These are phyloP conservation scores for Leptodermis oblonga DNA, from an alignment of 257 asterid genomes.

Conservation along the genomic window DNA sequence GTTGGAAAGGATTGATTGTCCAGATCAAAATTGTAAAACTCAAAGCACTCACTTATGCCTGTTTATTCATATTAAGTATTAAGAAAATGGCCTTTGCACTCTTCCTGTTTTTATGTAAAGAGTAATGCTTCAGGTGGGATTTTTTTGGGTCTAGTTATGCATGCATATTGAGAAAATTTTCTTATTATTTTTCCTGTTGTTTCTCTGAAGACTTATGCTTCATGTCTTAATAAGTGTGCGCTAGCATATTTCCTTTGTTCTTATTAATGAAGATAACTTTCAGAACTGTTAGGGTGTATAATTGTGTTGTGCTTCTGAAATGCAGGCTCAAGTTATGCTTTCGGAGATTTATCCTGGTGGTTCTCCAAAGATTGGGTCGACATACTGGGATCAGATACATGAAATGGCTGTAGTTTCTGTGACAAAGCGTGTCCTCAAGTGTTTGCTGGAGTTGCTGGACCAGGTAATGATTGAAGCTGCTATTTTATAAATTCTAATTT, in stretches of 20 bases:
- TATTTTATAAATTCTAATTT: background rate
- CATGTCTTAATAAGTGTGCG: background rate
- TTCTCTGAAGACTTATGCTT: conserved; percentile 16
- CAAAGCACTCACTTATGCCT: background rate
- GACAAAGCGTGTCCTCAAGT: conserved; percentile 73
- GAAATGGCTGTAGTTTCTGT: conserved; percentile 81
- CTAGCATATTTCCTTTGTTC: background rate
- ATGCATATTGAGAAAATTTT: background rate
- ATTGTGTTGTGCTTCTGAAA: conserved; percentile 21
- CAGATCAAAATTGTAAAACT: background rate
- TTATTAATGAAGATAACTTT: background rate
- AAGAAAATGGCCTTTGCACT: background rate
- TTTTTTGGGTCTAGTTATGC: background rate
- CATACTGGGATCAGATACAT: conserved; percentile 93
- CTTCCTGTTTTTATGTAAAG: background rate
- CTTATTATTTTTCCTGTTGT: conserved; percentile 5
- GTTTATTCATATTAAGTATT: background rate
- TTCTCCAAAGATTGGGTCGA: conserved; percentile 76
- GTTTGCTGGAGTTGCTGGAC: conserved; percentile 66
- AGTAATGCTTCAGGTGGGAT: background rate
- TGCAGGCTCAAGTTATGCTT: conserved; percentile 89
- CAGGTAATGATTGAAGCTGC: conserved; percentile 47
- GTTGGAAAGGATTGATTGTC: background rate
- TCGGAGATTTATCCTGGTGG: conserved; percentile 94
- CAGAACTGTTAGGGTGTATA: background rate